phyloP scores from a whole-genome alignment of 768 basidiomycete genomes.

The Termitomyces sp. region DNA sequence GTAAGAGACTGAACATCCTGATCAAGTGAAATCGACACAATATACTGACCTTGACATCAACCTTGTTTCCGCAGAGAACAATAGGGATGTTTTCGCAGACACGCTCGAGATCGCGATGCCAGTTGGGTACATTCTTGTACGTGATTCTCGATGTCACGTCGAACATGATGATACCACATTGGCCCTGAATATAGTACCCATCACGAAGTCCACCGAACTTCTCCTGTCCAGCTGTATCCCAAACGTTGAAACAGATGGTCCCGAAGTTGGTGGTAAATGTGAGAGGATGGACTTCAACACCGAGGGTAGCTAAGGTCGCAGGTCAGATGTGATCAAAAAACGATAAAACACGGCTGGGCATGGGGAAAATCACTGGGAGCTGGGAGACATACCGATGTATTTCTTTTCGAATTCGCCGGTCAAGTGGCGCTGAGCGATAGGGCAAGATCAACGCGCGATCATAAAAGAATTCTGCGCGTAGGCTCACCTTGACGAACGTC shows the following conservation, averaged over 20 bases:
- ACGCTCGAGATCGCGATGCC: constrained; percentile 99
- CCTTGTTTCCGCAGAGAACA: constrained; percentile 99
- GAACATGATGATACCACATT: constrained; percentile 99
- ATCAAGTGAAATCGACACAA: constrained; percentile 5
- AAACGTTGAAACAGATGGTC: constrained; percentile 98
- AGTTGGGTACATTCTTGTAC: constrained; percentile 99
- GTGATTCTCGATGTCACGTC: constrained; percentile 99
- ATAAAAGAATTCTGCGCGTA: constrained; percentile 20
- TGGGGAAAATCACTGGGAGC: constrained; percentile 15
- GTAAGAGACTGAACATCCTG: constrained; percentile 6
- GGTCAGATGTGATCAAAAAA: constrained; percentile 15
- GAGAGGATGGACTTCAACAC: constrained; percentile 98
- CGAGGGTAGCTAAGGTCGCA: constrained; percentile 78
- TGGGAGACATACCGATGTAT: constrained; percentile 79
- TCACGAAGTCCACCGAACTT: constrained; percentile 99
- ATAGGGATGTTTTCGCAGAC: constrained; percentile 99
- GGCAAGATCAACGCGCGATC: constrained; percentile 59
- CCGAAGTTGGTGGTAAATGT: constrained; percentile 97
- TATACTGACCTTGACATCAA: constrained; percentile 89
- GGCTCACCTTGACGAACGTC: constrained; percentile 91
- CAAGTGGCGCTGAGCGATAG: constrained; percentile 77
- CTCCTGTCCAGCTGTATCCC: constrained; percentile 99
- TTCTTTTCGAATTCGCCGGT: constrained; percentile 99
- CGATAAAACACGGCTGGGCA: constrained; percentile 11
- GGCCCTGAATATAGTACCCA: constrained; percentile 95